These are phyloP conservation scores for Turnera subulata DNA, from an alignment of 345 rosid species.

Conservation along the genomic window DNA sequence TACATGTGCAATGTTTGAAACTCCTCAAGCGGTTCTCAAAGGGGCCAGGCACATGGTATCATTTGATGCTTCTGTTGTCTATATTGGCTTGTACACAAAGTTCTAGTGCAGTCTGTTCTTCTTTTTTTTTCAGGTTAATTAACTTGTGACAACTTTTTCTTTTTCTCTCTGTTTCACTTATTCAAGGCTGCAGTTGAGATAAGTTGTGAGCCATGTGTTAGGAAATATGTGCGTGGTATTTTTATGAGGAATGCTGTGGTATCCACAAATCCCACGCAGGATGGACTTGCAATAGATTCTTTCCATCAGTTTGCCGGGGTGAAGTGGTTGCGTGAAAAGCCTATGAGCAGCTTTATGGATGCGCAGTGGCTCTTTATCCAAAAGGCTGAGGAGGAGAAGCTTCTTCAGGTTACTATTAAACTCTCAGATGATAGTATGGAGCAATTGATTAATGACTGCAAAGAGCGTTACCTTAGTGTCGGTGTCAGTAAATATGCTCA, in stretches of 20 bases:
- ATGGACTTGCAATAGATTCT: constrained; percentile 85
- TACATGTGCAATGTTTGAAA: constrained; percentile 86
- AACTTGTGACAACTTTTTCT: constrained; percentile 1
- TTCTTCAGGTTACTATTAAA: constrained; percentile 81
- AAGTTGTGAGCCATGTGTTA: constrained; percentile 89
- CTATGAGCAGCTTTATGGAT: constrained; percentile 74
- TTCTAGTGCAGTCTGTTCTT: no score
- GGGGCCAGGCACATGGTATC: constrained; percentile 99
- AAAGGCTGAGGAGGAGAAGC: constrained; percentile 99
- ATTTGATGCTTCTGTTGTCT: no score
- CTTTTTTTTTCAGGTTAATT: no score
- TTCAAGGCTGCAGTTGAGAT: constrained; percentile 93
- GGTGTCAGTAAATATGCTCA: constrained; percentile 95
- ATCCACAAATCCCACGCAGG: constrained; percentile 83
- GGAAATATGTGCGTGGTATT: constrained; percentile 61
- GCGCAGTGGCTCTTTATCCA: constrained; percentile 97
- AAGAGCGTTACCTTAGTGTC: constrained; percentile 65
- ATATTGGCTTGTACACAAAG: no score
- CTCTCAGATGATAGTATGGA: constrained; percentile 55
- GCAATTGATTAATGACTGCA: constrained; percentile 51
- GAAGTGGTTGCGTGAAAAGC: constrained; percentile 95
- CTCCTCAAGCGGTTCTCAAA: constrained; percentile 85
- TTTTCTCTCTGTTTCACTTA: constrained; percentile 12
- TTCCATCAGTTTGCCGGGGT: constrained; percentile 85
- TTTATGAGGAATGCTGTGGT: constrained; percentile 83